Conservation (phyloP, 305 asterid genomes). For the Caryopteris hybrid region DNA sequence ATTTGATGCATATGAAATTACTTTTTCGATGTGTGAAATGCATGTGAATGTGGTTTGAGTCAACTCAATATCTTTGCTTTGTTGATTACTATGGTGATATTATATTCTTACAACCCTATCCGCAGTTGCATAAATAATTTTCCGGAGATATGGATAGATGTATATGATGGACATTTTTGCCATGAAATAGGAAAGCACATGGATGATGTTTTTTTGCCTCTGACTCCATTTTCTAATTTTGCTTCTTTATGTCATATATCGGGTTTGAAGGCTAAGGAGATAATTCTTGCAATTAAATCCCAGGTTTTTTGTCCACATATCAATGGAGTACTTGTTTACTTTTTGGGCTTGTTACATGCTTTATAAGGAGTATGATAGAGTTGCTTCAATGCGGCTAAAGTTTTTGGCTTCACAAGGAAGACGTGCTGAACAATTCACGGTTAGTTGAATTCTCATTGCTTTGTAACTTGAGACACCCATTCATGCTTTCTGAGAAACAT, state of each 20-base stretch:
- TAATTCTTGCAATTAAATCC: slow-evolving; percentile 28
- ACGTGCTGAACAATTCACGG: slow-evolving; percentile 90
- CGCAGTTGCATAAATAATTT: background rate
- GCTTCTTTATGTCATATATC: background rate
- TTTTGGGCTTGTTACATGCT: slow-evolving; percentile 90
- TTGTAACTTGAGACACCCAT: background rate
- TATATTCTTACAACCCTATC: background rate
- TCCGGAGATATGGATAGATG: background rate
- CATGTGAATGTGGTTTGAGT: background rate
- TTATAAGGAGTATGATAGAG: slow-evolving; percentile 78
- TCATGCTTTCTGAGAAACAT: background rate
- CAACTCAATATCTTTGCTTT: background rate
- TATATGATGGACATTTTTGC: background rate
- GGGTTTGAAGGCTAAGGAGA: slow-evolving; percentile 13
- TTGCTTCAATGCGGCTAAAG: slow-evolving; percentile 71
- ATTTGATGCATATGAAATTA: background rate
- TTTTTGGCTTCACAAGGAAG: slow-evolving; percentile 80
- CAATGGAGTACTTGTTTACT: slow-evolving; percentile 79
- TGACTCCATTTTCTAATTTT: background rate
- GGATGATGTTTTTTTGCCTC: background rate
- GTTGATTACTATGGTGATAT: background rate
- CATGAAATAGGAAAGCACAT: background rate
- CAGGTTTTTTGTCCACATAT: slow-evolving; percentile 96
- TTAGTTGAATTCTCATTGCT: slow-evolving; percentile 33
- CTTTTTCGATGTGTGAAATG: background rate